Conservation (phyloP, 768 basidiomycete species). For the Cystofilobasidium ferigula region DNA sequence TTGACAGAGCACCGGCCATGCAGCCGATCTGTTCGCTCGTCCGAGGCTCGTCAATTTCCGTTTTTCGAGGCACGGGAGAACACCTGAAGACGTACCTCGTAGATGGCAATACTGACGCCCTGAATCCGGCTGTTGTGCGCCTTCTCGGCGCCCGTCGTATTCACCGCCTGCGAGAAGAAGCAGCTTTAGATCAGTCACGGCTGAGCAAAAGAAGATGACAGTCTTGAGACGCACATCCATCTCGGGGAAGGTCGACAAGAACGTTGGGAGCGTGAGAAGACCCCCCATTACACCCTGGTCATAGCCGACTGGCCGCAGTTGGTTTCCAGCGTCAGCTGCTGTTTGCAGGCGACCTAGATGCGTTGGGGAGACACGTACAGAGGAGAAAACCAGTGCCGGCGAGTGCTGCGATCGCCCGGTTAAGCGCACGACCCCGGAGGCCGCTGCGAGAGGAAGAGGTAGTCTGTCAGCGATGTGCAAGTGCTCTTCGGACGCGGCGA, state of each 20-base stretch:
- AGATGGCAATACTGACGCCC: constrained; percentile 6
- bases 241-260: constrained; percentile 51
- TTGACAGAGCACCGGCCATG: constrained; percentile 53
- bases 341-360: not conserved
- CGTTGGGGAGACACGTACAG: not conserved
- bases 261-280: constrained; percentile 51
- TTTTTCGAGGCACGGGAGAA: not conserved
- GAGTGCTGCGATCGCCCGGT: constrained; percentile 2
- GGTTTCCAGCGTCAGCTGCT: not conserved
- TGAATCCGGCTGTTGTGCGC: not conserved
- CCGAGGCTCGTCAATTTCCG: not conserved
- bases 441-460: constrained; percentile 4
- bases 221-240: no score
- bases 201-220: no score
- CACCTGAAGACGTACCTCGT: constrained; percentile 41
- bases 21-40: constrained; percentile 46
- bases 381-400: constrained; percentile 8
- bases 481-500: no score
- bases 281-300: constrained; percentile 66
- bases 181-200: no score
- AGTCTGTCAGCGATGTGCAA: not conserved
- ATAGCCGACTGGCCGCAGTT: constrained; percentile 54
- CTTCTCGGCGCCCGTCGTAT: not conserved
- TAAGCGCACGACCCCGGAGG: not conserved
- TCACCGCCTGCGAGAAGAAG: no score